Evolutionary conservation across 495 filamentous ascomycete species (phyloP), one percentile per base, ranked within the genome.

Genomic region (Talaromyces stipitatus): DNA sequence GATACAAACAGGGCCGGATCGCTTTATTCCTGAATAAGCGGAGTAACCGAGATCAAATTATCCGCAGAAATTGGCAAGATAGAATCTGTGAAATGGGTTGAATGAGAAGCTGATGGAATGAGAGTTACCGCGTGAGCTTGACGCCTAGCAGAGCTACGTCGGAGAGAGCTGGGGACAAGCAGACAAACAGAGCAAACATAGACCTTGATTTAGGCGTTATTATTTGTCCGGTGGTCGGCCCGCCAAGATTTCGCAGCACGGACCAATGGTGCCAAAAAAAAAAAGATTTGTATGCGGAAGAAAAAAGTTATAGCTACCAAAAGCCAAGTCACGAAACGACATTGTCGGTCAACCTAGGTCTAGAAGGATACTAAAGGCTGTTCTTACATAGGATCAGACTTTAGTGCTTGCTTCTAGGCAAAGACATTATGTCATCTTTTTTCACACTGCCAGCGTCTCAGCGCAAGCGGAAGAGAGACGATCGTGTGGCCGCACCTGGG

Each of bases 391-490:
- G 48, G 27, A 11, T n/a, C 10, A 14, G 14, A 0, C 30, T 30
- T 28, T 51, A 28, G 1, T 50, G 22, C 7, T 51, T 27, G 26
- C 5, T 30, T 26, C 1, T 51, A 14, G 11, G 12, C 5, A 51
- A 30, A 43, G 14, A 10, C 24, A 26, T 43, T 28, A 91, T 92
- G 88, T 89, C 89, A 52, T 92, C 88, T 16, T 95, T 95, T 72
- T 95, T 95, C 67, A 90, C 90, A 41, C 66, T 85, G 23, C 86
- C 90, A 41, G 80, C 82, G 22, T 84, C 85, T 27, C 83, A 88
- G 63, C 89, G 86, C 73, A 94, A 95, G 79, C 77, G 90, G 64
- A 94, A 95, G 76, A 78, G 77, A 65, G 72, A 79, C 56, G 69
- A 81, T 57, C 70, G 76, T 64, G 72, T 69, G 64, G 67, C 67